Percentiles rank a stretch among this genome's conserved stretches.
phyloP scores from a whole-genome alignment of 2,329 filamentous ascomycete genomes.

The Cladophialophora exuberans region DNA sequence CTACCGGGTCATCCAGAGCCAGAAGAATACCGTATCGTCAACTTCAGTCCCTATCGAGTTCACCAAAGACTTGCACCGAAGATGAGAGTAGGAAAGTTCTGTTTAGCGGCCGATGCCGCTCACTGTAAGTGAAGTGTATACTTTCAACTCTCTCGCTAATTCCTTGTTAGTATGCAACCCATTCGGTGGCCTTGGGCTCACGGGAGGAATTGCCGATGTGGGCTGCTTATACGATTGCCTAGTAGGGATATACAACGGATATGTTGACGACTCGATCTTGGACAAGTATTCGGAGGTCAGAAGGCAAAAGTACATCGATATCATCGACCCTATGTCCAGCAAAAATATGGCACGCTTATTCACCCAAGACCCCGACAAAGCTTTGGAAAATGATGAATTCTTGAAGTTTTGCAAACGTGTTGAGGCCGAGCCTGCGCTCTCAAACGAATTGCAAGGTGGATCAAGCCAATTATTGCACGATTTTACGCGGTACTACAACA shows the following conservation, averaged over 20 bases:
- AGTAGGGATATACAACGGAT: slow-evolving; percentile 45
- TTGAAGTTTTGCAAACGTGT: too few species aligned
- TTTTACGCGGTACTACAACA: too few species aligned
- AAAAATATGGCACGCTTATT: slow-evolving; percentile 45
- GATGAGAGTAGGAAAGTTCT: slow-evolving; percentile 61
- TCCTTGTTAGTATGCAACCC: slow-evolving; percentile 31
- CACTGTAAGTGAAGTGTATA: slow-evolving; percentile 42
- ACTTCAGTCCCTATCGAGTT: slow-evolving; percentile 63
- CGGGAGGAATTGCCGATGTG: slow-evolving; percentile 66
- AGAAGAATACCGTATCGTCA: slow-evolving; percentile 59
- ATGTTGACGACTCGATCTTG: slow-evolving; percentile 46
- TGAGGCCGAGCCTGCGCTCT: too few species aligned
- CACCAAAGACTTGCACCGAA: slow-evolving; percentile 63
- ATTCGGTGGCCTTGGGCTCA: slow-evolving; percentile 65
- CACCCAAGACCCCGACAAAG: slow-evolving; percentile 41
- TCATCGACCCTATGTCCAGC: slow-evolving; percentile 46
- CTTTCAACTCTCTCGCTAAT: neutral
- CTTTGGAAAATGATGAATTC: slow-evolving; percentile 42
- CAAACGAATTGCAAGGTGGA: too few species aligned
- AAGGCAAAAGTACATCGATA: slow-evolving; percentile 42
- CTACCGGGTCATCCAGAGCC: slow-evolving; percentile 64
- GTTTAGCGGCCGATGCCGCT: slow-evolving; percentile 65
- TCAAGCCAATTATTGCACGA: too few species aligned
- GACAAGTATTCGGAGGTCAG: slow-evolving; percentile 48
- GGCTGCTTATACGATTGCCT: slow-evolving; percentile 65